Conservation (phyloP, 768 basidiomycete species). For the Suillus paluster region DNA sequence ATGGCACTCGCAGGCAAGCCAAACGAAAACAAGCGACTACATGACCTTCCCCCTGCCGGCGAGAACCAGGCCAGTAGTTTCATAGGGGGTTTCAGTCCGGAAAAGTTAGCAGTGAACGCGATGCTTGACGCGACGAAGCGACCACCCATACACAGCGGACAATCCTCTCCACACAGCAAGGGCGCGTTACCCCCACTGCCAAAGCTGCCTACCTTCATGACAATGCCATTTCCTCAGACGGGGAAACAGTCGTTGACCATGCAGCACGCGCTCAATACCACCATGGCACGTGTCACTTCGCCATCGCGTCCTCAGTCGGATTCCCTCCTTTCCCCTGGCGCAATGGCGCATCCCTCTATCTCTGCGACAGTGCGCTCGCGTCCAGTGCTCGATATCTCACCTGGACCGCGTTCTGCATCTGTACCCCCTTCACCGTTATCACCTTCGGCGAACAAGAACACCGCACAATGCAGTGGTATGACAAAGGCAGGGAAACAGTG, state of each 20-base stretch:
- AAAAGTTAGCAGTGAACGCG: slow-evolving; percentile 12
- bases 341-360: slow-evolving; percentile 5
- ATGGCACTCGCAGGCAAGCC: slow-evolving; percentile 34
- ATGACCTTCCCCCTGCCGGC: slow-evolving; percentile 12
- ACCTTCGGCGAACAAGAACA: slow-evolving; percentile 22
- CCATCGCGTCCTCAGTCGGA: slow-evolving; percentile 41
- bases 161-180: slow-evolving; percentile 15
- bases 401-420: slow-evolving; percentile 25
- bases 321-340: slow-evolving; percentile 20
- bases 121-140: slow-evolving; percentile 14
- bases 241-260: slow-evolving; percentile 39
- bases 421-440: slow-evolving; percentile 21
- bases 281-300: slow-evolving; percentile 16
- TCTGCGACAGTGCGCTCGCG: slow-evolving; percentile 15
- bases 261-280: slow-evolving; percentile 35
- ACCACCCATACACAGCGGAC: slow-evolving; percentile 11
- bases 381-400: slow-evolving; percentile 15
- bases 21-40: slow-evolving; percentile 19
- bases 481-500: slow-evolving; percentile 72
- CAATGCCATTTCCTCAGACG: slow-evolving; percentile 44
- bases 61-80: slow-evolving; percentile 32
- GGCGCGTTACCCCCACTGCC: slow-evolving; percentile 26
- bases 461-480: slow-evolving; percentile 60
- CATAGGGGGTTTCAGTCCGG: slow-evolving; percentile 52
- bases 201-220: slow-evolving; percentile 27